Conservation (phyloP, 495 filamentous ascomycete genomes). For the Neurospora cerealis region DNA sequence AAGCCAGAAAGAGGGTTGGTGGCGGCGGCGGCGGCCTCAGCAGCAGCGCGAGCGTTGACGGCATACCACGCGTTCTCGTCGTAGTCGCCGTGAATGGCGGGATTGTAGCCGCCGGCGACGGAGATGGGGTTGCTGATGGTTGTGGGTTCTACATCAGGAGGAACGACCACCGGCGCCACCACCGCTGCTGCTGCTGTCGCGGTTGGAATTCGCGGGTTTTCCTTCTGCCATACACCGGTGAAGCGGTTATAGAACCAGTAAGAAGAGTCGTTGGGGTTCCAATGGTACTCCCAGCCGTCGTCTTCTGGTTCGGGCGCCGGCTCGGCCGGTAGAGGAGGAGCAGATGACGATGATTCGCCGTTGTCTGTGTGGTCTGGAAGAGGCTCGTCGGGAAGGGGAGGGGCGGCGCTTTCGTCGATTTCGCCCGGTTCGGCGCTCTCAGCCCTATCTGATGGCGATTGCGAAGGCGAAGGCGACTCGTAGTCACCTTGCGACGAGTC, state of each 20-base stretch:
- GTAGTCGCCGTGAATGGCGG: conserved; percentile 90
- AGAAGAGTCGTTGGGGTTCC: conserved; percentile 58
- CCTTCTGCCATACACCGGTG: conserved; percentile 69
- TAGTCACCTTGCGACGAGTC: neutral
- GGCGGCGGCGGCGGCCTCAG: conserved; percentile 16
- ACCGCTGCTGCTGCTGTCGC: conserved; percentile 16
- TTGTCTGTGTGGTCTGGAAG: conserved; percentile 6
- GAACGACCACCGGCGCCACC: conserved; percentile 22
- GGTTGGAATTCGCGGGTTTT: conserved; percentile 72
- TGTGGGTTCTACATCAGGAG: conserved; percentile 14
- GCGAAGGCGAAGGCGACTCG: neutral
- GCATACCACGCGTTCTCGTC: conserved; percentile 92
- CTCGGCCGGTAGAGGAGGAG: conserved; percentile 24
- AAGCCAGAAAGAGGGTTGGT: neutral
- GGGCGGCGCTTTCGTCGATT: conserved; percentile 2
- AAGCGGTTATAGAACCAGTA: conserved; percentile 91
- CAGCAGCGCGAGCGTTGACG: conserved; percentile 28
- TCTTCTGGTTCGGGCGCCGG: conserved; percentile 40
- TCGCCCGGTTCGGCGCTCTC: neutral
- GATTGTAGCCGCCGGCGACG: conserved; percentile 71
- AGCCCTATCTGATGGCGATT: neutral
- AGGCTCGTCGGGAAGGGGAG: conserved; percentile 23
- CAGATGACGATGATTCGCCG: neutral
- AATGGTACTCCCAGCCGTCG: conserved; percentile 84
- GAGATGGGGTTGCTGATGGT: conserved; percentile 19